Evolutionary conservation across 768 basidiomycete genomes (phyloP), one percentile per base, ranked within the genome.

Genomic region (Leccinum ochraceum): DNA sequence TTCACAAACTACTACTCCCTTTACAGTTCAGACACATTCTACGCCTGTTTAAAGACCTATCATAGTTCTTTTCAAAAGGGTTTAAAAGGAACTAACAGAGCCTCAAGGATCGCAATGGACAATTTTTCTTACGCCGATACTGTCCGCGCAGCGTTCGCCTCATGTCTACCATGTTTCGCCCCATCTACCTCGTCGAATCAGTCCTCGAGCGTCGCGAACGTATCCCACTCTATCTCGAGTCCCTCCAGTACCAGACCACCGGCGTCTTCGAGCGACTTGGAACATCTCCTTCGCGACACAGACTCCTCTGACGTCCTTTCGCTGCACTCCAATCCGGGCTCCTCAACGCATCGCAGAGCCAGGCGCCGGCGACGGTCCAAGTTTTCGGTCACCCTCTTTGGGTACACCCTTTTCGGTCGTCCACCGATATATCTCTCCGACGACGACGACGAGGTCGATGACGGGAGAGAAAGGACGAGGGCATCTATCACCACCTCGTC

Each of bases 331-430:
- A 86, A 87, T 65, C 71, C 84, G 6, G 84, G 81, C 20, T 50
- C 59, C 3, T 62, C 76, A 13, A 8, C 30, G 4, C 67, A 75
- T 34, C 65, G 71, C 20, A 72, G 64, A 66, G 73, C 71, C 63
- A 76, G 67, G 68, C 75, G 62, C 61, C 73, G 63, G 71, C 73
- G 71, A 65, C 71, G 63, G 46, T 69, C 60, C 69, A 74, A 55
- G 66, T 72, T 55, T 65, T 70, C 62, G 73, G 83, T 89, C 65
- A 82, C 80, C 9, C 67, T 91, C 8, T 89, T 89, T 60, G 89
- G 89, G 6, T 88, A 76, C 62, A 77, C 86, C 55, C 77, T 89
- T 3, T 89, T 91, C 62, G 89, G 89, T n/a, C 78, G 78, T 22
- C 78, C 79, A 7, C 79, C 84, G 0, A 84, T 90, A 54, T 81